Percentiles rank a stretch among this genome's conserved stretches.
These are phyloP conservation scores for Pseudogymnoascus sp. DNA, from an alignment of 2,329 filamentous ascomycete genomes.

Conservation along the genomic window DNA sequence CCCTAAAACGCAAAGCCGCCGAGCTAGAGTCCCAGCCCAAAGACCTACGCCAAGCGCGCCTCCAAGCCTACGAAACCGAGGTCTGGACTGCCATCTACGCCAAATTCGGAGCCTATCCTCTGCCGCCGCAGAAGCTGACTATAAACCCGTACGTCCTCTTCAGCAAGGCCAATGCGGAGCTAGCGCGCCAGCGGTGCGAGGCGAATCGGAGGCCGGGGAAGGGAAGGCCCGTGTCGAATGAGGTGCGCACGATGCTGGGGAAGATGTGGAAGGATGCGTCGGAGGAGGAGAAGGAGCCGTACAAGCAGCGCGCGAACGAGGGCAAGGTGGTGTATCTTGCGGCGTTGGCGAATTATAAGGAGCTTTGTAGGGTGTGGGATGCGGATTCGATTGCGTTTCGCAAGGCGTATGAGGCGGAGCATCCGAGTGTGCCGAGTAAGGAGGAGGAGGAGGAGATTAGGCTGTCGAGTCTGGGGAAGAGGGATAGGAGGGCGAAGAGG, in stretches of 20 bases:
- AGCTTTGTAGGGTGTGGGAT: conserved; percentile 65
- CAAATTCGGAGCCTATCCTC: conserved; percentile 65
- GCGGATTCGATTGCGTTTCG: conserved; percentile 49
- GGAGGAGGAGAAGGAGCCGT: conserved; percentile 66
- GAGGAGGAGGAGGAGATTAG: conserved; percentile 20
- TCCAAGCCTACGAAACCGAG: conserved; percentile 49
- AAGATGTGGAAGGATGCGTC: conserved; percentile 81
- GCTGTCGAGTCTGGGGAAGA: conserved; percentile 21
- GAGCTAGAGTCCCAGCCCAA: conserved; percentile 26
- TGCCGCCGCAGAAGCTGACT: conserved; percentile 62
- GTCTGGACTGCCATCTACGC: conserved; percentile 44
- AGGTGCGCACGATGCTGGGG: conserved; percentile 77
- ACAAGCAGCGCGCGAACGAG: conserved; percentile 62
- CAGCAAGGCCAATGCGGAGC: conserved; percentile 69
- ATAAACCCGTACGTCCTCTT: conserved; percentile 86
- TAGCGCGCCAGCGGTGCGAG: conserved; percentile 51
- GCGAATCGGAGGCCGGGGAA: conserved; percentile 57
- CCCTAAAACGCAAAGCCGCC: conserved; percentile 46
- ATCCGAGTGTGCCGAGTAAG: conserved; percentile 38
- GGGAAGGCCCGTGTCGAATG: conserved; percentile 62
- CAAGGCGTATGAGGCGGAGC: conserved; percentile 42
- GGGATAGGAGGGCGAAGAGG: conserved; percentile 28
- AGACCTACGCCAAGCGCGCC: conserved; percentile 43
- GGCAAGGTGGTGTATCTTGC: conserved; percentile 60
- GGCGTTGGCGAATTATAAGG: conserved; percentile 51